Conservation (phyloP, 495 filamentous ascomycete species). For the Podospora pseudocomata region DNA sequence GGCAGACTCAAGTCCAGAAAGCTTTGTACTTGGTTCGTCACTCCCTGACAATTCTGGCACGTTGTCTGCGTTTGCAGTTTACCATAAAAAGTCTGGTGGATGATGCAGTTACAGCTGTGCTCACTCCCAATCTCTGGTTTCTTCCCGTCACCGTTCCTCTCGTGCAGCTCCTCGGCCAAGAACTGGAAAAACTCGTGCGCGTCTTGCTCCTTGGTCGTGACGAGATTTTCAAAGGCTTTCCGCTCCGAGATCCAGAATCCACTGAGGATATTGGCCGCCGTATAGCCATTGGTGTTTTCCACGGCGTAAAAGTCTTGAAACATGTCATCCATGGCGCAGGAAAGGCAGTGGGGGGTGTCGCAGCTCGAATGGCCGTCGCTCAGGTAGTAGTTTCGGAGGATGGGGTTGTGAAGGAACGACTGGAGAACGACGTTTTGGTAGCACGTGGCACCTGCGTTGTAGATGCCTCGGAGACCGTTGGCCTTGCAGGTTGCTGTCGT, state of each 20-base stretch:
- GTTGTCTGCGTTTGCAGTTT: slow-evolving; percentile 83
- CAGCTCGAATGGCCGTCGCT: slow-evolving; percentile 75
- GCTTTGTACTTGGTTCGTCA: slow-evolving; percentile 74
- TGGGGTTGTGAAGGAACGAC: slow-evolving; percentile 80
- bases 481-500: slow-evolving; percentile 63
- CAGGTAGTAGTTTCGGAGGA: slow-evolving; percentile 81
- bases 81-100: slow-evolving; percentile 85
- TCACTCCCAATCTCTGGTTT: slow-evolving; percentile 54
- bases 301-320: slow-evolving; percentile 83
- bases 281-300: slow-evolving; percentile 79
- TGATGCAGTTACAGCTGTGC: slow-evolving; percentile 74
- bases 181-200: slow-evolving; percentile 95
- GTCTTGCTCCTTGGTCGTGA: slow-evolving; percentile 90
- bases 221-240: slow-evolving; percentile 62
- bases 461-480: slow-evolving; percentile 77
- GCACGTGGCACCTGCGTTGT: slow-evolving; percentile 90
- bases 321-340: slow-evolving; percentile 85
- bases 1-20: slow-evolving; percentile 85
- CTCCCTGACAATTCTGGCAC: slow-evolving; percentile 74
- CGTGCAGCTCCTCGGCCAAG: slow-evolving; percentile 79
- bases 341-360: slow-evolving; percentile 63
- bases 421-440: slow-evolving; percentile 92
- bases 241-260: slow-evolving; percentile 73
- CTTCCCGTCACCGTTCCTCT: slow-evolving; percentile 58
- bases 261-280: slow-evolving; percentile 73